A percentile compares a stretch with the other conserved stretches of the same genome.
Conservation (phyloP, 208 protist genomes). For the Acanthamoeba healyi region DNA sequence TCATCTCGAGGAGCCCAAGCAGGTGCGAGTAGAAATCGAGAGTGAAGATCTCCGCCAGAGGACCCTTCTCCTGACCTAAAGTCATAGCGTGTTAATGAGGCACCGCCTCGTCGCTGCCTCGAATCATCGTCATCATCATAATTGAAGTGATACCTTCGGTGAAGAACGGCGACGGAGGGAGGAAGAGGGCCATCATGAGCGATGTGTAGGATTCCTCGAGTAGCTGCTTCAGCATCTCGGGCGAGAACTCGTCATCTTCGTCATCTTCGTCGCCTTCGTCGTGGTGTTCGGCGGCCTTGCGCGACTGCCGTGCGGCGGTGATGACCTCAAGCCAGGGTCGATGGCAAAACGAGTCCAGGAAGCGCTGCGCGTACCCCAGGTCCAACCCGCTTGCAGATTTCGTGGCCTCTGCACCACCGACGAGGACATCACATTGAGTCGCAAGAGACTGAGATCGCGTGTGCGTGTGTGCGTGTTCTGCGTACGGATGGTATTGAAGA, state of each 20-base stretch:
- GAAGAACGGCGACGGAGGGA: not conserved
- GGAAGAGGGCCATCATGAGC: not conserved
- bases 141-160: not conserved
- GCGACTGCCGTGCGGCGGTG: not conserved
- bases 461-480: not conserved
- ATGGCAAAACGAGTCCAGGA: conserved; percentile 25
- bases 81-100: too few relatives aligned
- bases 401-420: not conserved
- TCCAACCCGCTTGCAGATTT: not conserved
- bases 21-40: not conserved
- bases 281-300: not conserved
- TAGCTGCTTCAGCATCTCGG: not conserved
- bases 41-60: not conserved
- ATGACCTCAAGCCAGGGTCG: conserved; percentile 10
- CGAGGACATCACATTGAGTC: too few relatives aligned
- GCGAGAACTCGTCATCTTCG: not conserved
- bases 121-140: not conserved
- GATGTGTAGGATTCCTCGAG: conserved; percentile 17
- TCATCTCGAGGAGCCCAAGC: conserved; percentile 19
- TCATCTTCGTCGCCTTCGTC: not conserved
- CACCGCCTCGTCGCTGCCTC: too few relatives aligned
- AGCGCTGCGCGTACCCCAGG: not conserved
- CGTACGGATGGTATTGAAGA: conserved; percentile 23
- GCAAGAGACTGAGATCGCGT: too few relatives aligned
- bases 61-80: not conserved